These are phyloP conservation scores for Drechslera avenae DNA, from an alignment of 2,329 filamentous ascomycete genomes.

Conservation along the genomic window DNA sequence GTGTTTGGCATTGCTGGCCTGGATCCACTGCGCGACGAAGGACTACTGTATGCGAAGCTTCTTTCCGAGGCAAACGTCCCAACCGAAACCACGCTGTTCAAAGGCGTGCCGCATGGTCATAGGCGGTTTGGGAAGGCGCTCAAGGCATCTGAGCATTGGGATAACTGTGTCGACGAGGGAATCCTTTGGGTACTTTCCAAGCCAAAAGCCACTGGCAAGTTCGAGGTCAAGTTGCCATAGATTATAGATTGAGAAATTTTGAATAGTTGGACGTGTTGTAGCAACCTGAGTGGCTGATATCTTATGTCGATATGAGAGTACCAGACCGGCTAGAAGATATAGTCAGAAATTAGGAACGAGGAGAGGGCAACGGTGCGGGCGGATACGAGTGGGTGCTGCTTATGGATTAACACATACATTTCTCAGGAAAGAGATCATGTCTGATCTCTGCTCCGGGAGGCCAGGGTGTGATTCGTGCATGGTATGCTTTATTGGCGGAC, in stretches of 20 bases:
- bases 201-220: slow-evolving; percentile 40
- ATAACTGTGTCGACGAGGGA: slow-evolving; percentile 51
- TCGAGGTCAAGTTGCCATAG: slow-evolving; percentile 40
- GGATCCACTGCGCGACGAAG: slow-evolving; percentile 59
- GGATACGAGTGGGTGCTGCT: too few species aligned
- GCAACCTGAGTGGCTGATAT: too few species aligned
- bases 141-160: slow-evolving; percentile 50
- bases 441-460: too few species aligned
- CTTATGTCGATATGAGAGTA: too few species aligned
- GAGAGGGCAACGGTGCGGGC: too few species aligned
- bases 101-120: slow-evolving; percentile 61
- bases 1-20: slow-evolving; percentile 57
- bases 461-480: too few species aligned
- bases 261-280: not conserved
- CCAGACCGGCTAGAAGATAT: too few species aligned
- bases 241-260: not conserved
- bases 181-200: slow-evolving; percentile 51
- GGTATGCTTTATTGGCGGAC: slow-evolving; percentile 23
- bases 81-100: slow-evolving; percentile 56
- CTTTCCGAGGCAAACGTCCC: slow-evolving; percentile 55
- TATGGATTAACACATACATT: too few species aligned
- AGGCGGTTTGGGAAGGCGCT: slow-evolving; percentile 53
- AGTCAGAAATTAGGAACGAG: too few species aligned
- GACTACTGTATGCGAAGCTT: slow-evolving; percentile 53
- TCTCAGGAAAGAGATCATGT: too few species aligned